Evolutionary conservation across 768 basidiomycete species (phyloP).

Genomic region (Serendipita sp.): DNA sequence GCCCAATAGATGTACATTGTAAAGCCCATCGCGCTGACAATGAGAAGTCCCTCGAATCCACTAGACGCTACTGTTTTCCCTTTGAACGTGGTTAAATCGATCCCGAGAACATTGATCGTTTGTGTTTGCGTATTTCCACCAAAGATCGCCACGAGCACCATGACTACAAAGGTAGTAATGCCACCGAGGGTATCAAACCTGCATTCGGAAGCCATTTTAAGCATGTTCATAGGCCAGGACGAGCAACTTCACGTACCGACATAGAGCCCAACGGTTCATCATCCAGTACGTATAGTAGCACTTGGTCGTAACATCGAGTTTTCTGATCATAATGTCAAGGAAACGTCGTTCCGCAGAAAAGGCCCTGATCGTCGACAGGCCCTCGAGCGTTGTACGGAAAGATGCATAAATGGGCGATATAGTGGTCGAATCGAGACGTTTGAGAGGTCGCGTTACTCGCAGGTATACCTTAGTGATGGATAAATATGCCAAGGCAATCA

Average conservation of each 20-base stretch:
- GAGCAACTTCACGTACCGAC: neutral
- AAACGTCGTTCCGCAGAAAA: slow-evolving; percentile 73
- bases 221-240: neutral
- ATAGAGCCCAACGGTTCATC: slow-evolving; percentile 70
- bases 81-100: slow-evolving; percentile 41
- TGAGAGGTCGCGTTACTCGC: slow-evolving; percentile 68
- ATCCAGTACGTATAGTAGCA: slow-evolving; percentile 49
- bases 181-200: slow-evolving; percentile 71
- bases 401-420: slow-evolving; percentile 73
- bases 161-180: slow-evolving; percentile 55
- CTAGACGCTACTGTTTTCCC: slow-evolving; percentile 18
- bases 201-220: slow-evolving; percentile 17
- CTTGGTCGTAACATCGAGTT: slow-evolving; percentile 63
- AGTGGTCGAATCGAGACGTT: slow-evolving; percentile 76
- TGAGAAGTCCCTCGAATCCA: slow-evolving; percentile 11
- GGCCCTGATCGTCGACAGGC: slow-evolving; percentile 76
- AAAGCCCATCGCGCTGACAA: slow-evolving; percentile 9
- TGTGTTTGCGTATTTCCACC: slow-evolving; percentile 22
- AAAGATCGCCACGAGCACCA: slow-evolving; percentile 49
- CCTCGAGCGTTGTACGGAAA: slow-evolving; percentile 31
- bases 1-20: slow-evolving; percentile 27
- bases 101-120: slow-evolving; percentile 6
- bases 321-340: slow-evolving; percentile 52
- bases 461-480: slow-evolving; percentile 33
- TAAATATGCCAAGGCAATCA: slow-evolving; percentile 33